These are phyloP conservation scores for Ilex paraguariensis DNA, from an alignment of 305 asterid genomes.

Conservation along the genomic window DNA sequence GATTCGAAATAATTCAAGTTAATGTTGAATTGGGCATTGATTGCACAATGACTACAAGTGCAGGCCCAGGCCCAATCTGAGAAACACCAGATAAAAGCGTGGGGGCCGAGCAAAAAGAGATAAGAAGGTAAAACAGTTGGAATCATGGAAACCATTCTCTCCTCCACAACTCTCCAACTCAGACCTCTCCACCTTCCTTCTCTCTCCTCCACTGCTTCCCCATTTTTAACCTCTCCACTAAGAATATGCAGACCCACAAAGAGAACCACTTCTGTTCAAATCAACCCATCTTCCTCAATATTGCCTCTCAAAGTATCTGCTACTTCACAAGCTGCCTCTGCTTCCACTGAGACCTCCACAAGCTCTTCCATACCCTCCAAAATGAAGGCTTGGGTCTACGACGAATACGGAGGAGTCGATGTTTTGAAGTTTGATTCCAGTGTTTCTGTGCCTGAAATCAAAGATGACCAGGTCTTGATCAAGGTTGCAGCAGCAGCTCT, in stretches of 20 bases:
- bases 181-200: slow-evolving; percentile 19
- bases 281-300: slow-evolving; percentile 5
- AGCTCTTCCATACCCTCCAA: slow-evolving; percentile 48
- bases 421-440: slow-evolving; percentile 60
- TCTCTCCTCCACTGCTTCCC: slow-evolving; percentile 13
- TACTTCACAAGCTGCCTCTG: slow-evolving; percentile 52
- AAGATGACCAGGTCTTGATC: slow-evolving; percentile 78
- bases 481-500: slow-evolving; percentile 90
- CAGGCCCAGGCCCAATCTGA: too few relatives aligned
- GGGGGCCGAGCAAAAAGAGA: not conserved
- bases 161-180: slow-evolving; percentile 29
- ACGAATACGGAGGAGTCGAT: slow-evolving; percentile 75
- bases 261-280: slow-evolving; percentile 14
- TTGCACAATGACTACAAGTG: too few relatives aligned
- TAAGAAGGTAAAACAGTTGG: not conserved
- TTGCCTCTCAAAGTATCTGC: slow-evolving; percentile 35
- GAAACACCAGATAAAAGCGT: not conserved
- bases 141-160: slow-evolving; percentile 32
- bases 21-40: too few relatives aligned
- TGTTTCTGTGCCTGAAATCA: slow-evolving; percentile 59
- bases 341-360: slow-evolving; percentile 34
- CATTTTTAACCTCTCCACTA: slow-evolving; percentile 21
- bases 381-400: slow-evolving; percentile 88
- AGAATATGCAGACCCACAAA: slow-evolving; percentile 17
- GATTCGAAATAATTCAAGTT: too few relatives aligned